Percentiles rank a stretch among this genome's conserved stretches.
These are phyloP conservation scores for Coemansia sp. DNA, from an alignment of 192 early-diverging fungal species.

Conservation along the genomic window DNA sequence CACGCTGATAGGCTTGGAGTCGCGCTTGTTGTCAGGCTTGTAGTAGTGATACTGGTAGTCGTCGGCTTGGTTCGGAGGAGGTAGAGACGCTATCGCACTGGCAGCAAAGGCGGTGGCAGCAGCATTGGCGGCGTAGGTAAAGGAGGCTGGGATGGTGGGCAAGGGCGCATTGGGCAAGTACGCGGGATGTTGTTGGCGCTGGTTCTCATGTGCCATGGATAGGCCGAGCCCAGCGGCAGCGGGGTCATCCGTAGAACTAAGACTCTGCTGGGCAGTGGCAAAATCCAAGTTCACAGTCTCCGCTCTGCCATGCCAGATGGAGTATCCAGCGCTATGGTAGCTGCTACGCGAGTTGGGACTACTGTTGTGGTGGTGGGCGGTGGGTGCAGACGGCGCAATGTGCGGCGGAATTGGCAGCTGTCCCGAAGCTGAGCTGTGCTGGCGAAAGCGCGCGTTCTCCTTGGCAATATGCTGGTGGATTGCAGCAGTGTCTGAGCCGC, in stretches of 20 bases:
- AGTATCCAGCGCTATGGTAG: constrained; percentile 56
- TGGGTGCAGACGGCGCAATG: constrained; percentile 2
- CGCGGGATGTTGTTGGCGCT: constrained; percentile 9
- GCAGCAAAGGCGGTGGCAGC: constrained; percentile 17
- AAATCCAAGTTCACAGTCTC: constrained; percentile 52
- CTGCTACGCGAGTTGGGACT: constrained; percentile 51
- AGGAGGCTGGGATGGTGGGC: constrained; percentile 29
- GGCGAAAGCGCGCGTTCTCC: constrained; percentile 52
- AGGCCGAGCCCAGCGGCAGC: constrained; percentile 11
- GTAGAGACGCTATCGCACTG: constrained; percentile 1
- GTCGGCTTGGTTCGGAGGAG: neutral
- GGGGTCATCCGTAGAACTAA: constrained; percentile 45
- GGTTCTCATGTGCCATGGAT: constrained; percentile 1
- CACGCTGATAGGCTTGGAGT: constrained; percentile 41
- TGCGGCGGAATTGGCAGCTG: constrained; percentile 20
- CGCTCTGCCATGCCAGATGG: constrained; percentile 45
- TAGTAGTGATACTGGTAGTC: constrained; percentile 14
- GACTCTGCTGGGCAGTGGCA: constrained; percentile 54
- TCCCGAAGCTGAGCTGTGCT: constrained; percentile 33
- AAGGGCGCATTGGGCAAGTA: constrained; percentile 27
- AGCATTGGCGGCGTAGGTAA: neutral
- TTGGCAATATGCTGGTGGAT: constrained; percentile 52
- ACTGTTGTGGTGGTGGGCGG: constrained; percentile 33
- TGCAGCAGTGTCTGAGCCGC: constrained; percentile 21
- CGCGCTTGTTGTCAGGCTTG: constrained; percentile 6